Base-by-base conservation (phyloP, 2,329 filamentous ascomycete species). In the Neofusicoccum cordaticola region DNA sequence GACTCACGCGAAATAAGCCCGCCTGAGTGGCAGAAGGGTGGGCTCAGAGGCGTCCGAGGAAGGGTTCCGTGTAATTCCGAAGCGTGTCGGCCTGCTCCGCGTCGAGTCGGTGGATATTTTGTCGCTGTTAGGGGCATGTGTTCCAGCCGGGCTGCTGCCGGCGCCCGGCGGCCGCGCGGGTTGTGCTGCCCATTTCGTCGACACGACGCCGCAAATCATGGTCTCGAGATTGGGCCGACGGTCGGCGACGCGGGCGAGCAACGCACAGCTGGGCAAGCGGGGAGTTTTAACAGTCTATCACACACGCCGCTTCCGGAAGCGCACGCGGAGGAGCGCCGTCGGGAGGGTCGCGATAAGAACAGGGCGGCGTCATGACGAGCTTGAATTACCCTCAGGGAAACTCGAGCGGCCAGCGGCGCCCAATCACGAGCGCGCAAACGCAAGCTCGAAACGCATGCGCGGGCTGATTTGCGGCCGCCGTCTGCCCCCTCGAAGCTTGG, bases 1-100 rank as follows among this genome's bases (percentile, higher is more conserved):
- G 74, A 77, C 74, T 73, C 72, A 74, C 73, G 67, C 69, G 71
- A 72, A 71, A 52, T 58, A 66, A 58, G 13, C 31, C 19, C 58
- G 35, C 22, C 42, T 45, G 52, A 22, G 51, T 53, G 51, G 50
- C 34, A 19, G 34, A 35, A 37, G 51, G 42, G 52, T 37, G 52
- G 17, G 19, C 19, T 17, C 37, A 31, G 37, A 31, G 13, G 52
- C 35, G 37, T 11, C 37, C 34, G 13, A 42, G 19, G 37, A n/a
- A 42, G 19, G 41, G 56, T 60, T 60, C 56, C 56, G 56, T 45
- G 41, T 37, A 45, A 45, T 47, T 47, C 56, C 56, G 56, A 60
- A 9, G 56, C 56, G 39, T 44, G 15, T 45, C 52, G 56, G 56
- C 31, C 41, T 47, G 56, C 56, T 45, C 56, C 56, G 56, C 56